phyloP scores from a whole-genome alignment of 805 yeast genomes.

The Wickerhamiella sergipiensis region DNA sequence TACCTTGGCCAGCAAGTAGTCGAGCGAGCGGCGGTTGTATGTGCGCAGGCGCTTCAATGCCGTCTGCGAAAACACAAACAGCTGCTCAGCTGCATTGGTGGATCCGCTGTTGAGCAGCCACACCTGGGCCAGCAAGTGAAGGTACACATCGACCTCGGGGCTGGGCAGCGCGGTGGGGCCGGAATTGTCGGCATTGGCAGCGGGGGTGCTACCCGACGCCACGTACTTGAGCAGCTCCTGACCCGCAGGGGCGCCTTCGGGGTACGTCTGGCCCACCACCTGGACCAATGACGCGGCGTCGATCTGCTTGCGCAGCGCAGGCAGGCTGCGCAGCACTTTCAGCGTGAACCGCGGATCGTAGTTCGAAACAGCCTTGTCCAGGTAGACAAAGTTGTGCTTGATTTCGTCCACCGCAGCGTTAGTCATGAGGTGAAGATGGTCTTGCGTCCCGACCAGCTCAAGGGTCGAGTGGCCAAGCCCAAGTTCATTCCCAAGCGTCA shows the following conservation, averaged over 20 bases:
- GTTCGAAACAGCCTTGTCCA: conserved; percentile 50
- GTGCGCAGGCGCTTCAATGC: conserved; percentile 29
- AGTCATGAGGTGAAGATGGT: conserved; percentile 4
- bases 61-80: conserved; percentile 28
- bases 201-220: conserved; percentile 12
- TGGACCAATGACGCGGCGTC: conserved; percentile 39
- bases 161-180: too few species aligned
- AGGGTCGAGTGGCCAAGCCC: conserved; percentile 7
- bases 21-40: conserved; percentile 72
- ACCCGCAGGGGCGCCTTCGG: conserved; percentile 33
- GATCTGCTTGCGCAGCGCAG: conserved; percentile 55
- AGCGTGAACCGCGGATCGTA: conserved; percentile 81
- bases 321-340: conserved; percentile 73
- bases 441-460: not conserved
- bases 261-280: conserved; percentile 44
- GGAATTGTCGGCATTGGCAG: conserved; percentile 22
- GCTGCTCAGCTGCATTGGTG: conserved; percentile 26
- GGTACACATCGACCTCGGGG: conserved; percentile 70
- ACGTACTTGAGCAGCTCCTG: conserved; percentile 29
- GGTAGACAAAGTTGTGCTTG: conserved; percentile 30
- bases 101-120: conserved; percentile 53
- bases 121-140: conserved; percentile 67
- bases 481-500: conserved; percentile 5
- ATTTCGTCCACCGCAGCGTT: conserved; percentile 18
- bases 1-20: conserved; percentile 72